Evolutionary conservation across 2,329 filamentous ascomycete species (phyloP), one percentile per base, ranked within the genome.

Genomic region (Colletotrichum scovillei): DNA sequence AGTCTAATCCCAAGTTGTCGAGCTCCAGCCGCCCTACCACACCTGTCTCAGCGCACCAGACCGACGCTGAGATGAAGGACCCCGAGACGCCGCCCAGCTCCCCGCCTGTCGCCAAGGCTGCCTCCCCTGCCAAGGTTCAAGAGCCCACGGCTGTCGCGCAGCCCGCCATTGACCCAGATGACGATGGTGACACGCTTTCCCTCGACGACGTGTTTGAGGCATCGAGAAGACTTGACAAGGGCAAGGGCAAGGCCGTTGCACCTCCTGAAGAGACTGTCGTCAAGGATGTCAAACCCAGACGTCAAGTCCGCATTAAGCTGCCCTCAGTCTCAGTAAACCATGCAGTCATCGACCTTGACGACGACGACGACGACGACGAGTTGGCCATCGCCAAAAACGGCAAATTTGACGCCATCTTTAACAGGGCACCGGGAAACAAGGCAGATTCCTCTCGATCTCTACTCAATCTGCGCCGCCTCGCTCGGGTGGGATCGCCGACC

Each of bases 71-170:
- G 75, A 85, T 85, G 82, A 83, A 80, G 60, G 84, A 87, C 24
- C 83, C 84, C 19, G 89, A 89, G 16, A 95, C 93, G 0, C 93
- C 93, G 2, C 94, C 93, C 2, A 97, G 93, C 69, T 96, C 94
- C 26, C 90, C 89, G 5, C 87, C 88, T 4, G 74, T 76, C 8
- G 77, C 77, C 9, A 82, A 83, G 26, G 84, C 85, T 62, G 63
- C 76, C 46, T 52, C 75, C 8, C 56, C 72, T 4, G 38, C 63
- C 6, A 74, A 74, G 7, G 56, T 65, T 5, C 69, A 75, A 5
- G 52, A 67, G 9, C 24, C 58, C 16, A 72, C 72, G 3, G 69
- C 67, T 12, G 58, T 63, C 7, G 78, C 79, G 46, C 57, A 19
- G 22, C 57, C 32, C 1, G 4, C 32, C 11, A 28, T 22, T 9